A percentile compares a stretch with the other conserved stretches of the same genome.
Evolutionary conservation across 129 eudicot species (phyloP).

Genomic region (Flaveria robusta): DNA sequence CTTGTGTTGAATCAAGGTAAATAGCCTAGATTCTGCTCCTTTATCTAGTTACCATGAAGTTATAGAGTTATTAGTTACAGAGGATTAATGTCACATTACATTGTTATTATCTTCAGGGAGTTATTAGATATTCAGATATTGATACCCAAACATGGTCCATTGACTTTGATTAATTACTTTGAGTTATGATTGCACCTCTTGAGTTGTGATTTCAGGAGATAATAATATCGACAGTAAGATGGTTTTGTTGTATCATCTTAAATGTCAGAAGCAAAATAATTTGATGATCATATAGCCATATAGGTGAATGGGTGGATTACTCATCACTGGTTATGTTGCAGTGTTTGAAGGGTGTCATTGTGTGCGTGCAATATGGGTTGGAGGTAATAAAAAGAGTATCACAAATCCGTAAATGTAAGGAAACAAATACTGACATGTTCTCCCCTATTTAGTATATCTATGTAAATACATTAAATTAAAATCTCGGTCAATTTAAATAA

Average conservation of each 20-base stretch:
- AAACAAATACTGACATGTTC: slow-evolving; percentile 7
- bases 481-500: slow-evolving; percentile 2
- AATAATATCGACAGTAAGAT: neutral
- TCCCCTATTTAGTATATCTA: slow-evolving; percentile 17
- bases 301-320: slow-evolving; percentile 22
- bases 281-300: neutral
- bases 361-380: neutral
- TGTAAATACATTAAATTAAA: slow-evolving; percentile 14
- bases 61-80: slow-evolving; percentile 10
- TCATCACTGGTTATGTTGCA: neutral
- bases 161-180: neutral
- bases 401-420: neutral
- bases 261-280: slow-evolving; percentile 19
- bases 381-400: slow-evolving; percentile 9
- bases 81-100: neutral
- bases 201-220: neutral
- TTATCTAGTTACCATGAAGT: slow-evolving; percentile 10
- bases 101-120: neutral
- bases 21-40: slow-evolving; percentile 18
- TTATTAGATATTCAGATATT: neutral
- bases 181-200: neutral
- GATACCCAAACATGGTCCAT: neutral
- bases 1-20: slow-evolving; percentile 2
- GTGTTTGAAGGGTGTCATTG: slow-evolving; percentile 6
- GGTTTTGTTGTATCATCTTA: neutral